These are phyloP conservation scores for Monosporascus sp. DNA, from an alignment of 2,329 filamentous ascomycete genomes.

Conservation along the genomic window DNA sequence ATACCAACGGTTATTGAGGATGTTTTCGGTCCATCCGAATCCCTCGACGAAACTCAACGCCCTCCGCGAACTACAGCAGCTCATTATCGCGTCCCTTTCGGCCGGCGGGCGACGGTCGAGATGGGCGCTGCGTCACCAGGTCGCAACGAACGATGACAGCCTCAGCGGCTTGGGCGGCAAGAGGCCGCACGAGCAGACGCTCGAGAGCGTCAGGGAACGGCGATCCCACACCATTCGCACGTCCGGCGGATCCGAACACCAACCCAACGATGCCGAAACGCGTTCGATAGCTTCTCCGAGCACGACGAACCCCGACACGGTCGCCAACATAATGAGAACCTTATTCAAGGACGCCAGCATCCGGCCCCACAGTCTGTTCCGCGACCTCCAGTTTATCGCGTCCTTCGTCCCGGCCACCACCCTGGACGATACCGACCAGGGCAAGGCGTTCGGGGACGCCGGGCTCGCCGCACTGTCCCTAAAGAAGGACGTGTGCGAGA, in stretches of 20 bases:
- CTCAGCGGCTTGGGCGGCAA: constrained; percentile 27
- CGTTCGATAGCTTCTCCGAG: constrained; percentile 44
- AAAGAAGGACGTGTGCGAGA: constrained; percentile 81
- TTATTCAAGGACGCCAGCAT: constrained; percentile 63
- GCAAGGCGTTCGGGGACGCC: constrained; percentile 85
- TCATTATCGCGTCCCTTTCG: constrained; percentile 71
- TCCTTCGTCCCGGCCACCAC: constrained; percentile 57
- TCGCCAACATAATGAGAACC: constrained; percentile 60
- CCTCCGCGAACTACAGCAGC: constrained; percentile 73
- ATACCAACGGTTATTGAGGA: constrained; percentile 72
- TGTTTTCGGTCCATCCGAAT: constrained; percentile 85
- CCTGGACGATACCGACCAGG: constrained; percentile 56
- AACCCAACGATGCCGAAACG: constrained; percentile 40
- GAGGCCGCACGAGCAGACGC: constrained; percentile 57
- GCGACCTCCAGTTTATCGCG: constrained; percentile 71
- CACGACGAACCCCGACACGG: constrained; percentile 54
- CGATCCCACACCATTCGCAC: constrained; percentile 51
- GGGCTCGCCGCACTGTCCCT: constrained; percentile 81
- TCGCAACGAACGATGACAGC: constrained; percentile 29
- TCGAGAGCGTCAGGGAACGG: constrained; percentile 64
- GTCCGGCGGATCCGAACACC: constrained; percentile 27
- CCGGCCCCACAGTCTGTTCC: constrained; percentile 74
- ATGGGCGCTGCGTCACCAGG: constrained; percentile 32
- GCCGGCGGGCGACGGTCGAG: constrained; percentile 41
- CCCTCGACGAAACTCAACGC: constrained; percentile 81